Base-by-base conservation (phyloP, 2,329 filamentous ascomycete species). In the Byssothecium circinans region DNA sequence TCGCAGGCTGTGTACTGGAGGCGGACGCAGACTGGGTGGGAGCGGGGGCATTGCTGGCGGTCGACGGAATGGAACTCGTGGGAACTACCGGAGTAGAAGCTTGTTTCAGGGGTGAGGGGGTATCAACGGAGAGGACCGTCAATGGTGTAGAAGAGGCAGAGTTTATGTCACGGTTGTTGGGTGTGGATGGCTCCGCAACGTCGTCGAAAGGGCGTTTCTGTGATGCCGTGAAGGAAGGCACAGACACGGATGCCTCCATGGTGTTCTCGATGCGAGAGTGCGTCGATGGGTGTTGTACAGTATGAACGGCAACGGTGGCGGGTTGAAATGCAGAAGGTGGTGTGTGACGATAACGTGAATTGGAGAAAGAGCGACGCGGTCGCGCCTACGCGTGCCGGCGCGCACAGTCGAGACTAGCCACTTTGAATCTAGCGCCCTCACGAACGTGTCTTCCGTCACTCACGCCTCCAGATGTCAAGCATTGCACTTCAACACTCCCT, bases 121-220 rank as follows among this genome's bases (percentile, higher is more conserved):
- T 70, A n/a, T 62, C 49, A 4, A 68, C 43, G 2, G 57, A 60
- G 1, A 71, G 54, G 1, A 61, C 51, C 8, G 64, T 65, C 19
- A 71, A 52, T 11, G 66, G 64, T 12, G 65, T 61, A 14, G 65
- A 69, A 5, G 62, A 48, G 34, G 52, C 55, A 27, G 67, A 69
- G n/a, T 46, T 47, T 37, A 55, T 51, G 39, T 53, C 45, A 37
- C 60, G 67, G 35, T 51, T 54, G 35, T 50, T 53, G 11, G 66
- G 67, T 10, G 67, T 67, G 22, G 67, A 61, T 10, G 56, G 54
- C 32, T 57, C 54, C 17, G 43, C 46, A 22, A 41, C 44, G 17
- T 67, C 61, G 12, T 69, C 65, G n/a, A 67, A 62, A 30, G 57
- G 58, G 18, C 69, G 69, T 49, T 72, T 72, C 32, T 67, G 57